A percentile compares a stretch with the other conserved stretches of the same genome.
phyloP scores from a whole-genome alignment of 257 asterid genomes.

The Leptodermis oblonga region DNA sequence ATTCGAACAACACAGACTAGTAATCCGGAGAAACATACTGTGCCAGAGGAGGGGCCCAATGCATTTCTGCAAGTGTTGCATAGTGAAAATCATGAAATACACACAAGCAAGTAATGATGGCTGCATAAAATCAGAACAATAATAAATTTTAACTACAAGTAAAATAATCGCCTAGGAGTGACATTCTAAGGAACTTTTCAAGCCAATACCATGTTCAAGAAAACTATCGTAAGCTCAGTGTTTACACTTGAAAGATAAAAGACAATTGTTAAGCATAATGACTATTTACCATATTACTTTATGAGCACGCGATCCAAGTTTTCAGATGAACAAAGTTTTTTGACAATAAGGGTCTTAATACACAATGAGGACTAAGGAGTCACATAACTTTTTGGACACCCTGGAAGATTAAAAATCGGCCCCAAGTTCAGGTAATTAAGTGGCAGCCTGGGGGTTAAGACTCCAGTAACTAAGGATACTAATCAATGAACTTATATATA shows the following conservation, averaged over 20 bases:
- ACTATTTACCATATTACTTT: not conserved
- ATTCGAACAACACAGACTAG: conserved; percentile 52
- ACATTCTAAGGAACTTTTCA: not conserved
- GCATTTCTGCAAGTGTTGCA: conserved; percentile 61
- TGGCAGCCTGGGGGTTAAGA: not conserved
- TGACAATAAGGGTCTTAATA: not conserved
- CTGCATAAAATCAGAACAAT: not conserved
- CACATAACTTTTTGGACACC: not conserved
- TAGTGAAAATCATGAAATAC: conserved; percentile 5
- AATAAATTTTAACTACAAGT: not conserved
- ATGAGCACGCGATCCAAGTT: not conserved
- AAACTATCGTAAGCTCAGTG: not conserved
- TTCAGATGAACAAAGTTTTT: not conserved
- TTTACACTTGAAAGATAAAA: not conserved
- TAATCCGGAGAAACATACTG: conserved; percentile 85
- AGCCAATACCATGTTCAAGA: not conserved
- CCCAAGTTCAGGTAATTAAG: not conserved
- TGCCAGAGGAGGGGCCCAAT: conserved; percentile 89
- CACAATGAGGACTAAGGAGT: not conserved
- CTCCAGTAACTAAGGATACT: not conserved
- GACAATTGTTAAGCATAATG: not conserved
- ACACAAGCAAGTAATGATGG: conserved; percentile 6
- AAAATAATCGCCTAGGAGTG: not conserved
- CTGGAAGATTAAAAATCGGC: not conserved
- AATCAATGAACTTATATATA: not conserved